These are phyloP conservation scores for Basidiobolus meristosporus DNA, from an alignment of 371 early-diverging fungal species.

Conservation along the genomic window DNA sequence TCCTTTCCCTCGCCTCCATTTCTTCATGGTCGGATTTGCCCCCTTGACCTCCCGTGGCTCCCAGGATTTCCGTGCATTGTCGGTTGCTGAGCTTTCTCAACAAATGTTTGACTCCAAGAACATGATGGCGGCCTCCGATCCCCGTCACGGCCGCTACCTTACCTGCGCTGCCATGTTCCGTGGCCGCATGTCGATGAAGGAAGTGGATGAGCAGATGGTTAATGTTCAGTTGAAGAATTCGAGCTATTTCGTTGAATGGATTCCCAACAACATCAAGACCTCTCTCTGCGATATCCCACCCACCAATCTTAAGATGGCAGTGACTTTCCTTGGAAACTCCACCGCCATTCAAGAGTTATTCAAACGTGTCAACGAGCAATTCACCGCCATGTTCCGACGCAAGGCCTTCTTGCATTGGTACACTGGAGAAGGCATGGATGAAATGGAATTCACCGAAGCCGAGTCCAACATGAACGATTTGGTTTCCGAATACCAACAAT, in stretches of 20 bases:
- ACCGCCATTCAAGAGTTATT: conserved; percentile 98
- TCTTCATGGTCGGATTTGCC: conserved; percentile 98
- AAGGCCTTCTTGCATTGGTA: conserved; percentile 98
- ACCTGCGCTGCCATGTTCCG: conserved; percentile 98
- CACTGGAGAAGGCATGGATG: conserved; percentile 95
- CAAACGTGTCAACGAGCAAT: conserved; percentile 95
- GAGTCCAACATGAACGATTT: conserved; percentile 93
- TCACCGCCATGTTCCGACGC: conserved; percentile 84
- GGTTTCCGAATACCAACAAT: conserved; percentile 96
- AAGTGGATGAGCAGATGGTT: conserved; percentile 98
- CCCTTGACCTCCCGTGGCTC: conserved; percentile 84
- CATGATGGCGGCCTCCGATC: conserved; percentile 99
- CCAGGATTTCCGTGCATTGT: conserved; percentile 74
- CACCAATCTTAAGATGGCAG: conserved; percentile 89
- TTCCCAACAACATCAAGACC: conserved; percentile 98
- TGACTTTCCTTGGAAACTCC: conserved; percentile 97
- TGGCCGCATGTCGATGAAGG: conserved; percentile 97
- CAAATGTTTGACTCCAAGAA: conserved; percentile 98
- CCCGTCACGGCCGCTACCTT: conserved; percentile 94
- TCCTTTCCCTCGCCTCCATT: conserved; percentile 98
- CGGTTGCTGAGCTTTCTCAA: conserved; percentile 88
- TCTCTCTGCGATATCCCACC: conserved; percentile 98
- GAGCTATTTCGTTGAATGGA: conserved; percentile 98
- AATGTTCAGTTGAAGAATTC: conserved; percentile 90
- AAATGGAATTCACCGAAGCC: conserved; percentile 90